Evolutionary conservation across 306 rosid species (phyloP).

Genomic region (Castanea crenata): DNA sequence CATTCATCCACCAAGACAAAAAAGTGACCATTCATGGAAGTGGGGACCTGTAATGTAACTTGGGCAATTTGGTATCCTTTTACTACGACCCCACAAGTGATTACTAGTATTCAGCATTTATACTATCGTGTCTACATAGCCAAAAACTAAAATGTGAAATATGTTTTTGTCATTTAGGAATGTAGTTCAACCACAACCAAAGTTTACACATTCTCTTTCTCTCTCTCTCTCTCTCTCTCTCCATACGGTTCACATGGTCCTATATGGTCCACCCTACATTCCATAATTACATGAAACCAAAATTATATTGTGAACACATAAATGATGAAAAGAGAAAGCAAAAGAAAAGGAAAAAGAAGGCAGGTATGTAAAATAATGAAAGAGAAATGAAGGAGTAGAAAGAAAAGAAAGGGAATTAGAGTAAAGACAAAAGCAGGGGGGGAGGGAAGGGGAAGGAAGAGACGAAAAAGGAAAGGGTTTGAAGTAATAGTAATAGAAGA

Average conservation of each 20-base stretch:
- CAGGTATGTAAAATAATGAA: not conserved
- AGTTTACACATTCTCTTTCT: too few relatives aligned
- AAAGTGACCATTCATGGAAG: slow-evolving; percentile 20
- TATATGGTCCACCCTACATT: slow-evolving; percentile 21
- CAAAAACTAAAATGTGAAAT: too few relatives aligned
- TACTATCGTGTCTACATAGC: not conserved
- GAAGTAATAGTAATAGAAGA: not conserved
- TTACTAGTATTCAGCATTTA: not conserved
- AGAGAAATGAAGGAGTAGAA: not conserved
- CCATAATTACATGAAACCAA: slow-evolving; percentile 10
- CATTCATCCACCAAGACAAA: slow-evolving; percentile 10
- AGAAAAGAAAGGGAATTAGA: not conserved
- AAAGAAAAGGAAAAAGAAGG: not conserved
- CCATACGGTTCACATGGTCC: slow-evolving; percentile 21
- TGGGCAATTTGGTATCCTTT: not conserved
- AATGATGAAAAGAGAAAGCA: not conserved
- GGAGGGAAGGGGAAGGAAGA: not conserved
- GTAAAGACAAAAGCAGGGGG: slow-evolving; percentile 1
- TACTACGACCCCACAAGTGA: not conserved
- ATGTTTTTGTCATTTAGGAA: too few relatives aligned
- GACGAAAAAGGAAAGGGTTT: slow-evolving; percentile 27
- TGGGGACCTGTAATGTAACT: slow-evolving; percentile 20
- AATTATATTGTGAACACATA: slow-evolving; percentile 3
- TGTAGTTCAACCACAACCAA: too few relatives aligned
- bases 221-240: not conserved